Evolutionary conservation across 805 yeast species (phyloP).

Genomic region (Nakazawaea ernobii): DNA sequence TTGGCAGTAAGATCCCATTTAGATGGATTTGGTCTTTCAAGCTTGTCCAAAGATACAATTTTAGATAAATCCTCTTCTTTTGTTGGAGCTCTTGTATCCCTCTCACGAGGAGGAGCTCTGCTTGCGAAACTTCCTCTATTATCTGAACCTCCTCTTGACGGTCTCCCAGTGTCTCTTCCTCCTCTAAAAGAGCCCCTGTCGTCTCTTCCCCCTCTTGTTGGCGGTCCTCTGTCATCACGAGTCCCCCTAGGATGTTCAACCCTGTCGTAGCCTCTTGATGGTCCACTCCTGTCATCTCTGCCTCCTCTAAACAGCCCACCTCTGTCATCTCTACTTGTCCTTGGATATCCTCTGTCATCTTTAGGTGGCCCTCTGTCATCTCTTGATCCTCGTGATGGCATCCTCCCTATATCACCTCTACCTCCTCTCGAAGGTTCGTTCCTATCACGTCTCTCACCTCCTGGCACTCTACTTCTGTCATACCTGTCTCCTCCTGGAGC

Average conservation of each 20-base stretch:
- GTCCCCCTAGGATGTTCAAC: background rate
- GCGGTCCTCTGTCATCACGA: constrained; percentile 12
- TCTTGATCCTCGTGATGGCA: background rate
- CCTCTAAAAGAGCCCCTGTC: constrained; percentile 11
- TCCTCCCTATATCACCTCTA: background rate
- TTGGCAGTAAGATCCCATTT: constrained; percentile 69
- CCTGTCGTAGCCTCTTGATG: constrained; percentile 4
- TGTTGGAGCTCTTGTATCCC: constrained; percentile 16
- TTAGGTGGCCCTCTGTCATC: constrained; percentile 2
- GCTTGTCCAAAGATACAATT: constrained; percentile 42
- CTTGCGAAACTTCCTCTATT: constrained; percentile 10
- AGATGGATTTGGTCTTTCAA: constrained; percentile 41
- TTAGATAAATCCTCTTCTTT: constrained; percentile 27
- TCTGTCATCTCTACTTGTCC: background rate
- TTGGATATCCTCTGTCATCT: too few relatives aligned
- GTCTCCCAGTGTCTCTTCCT: constrained; percentile 9
- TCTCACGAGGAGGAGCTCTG: constrained; percentile 13
- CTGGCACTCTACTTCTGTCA: background rate
- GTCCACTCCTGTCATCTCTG: constrained; percentile 5
- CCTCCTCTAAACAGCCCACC: background rate
- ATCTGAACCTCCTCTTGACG: background rate
- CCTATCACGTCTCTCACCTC: constrained; percentile 5
- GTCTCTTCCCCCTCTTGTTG: constrained; percentile 15
- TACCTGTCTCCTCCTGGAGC: background rate
- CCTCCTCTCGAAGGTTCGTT: constrained; percentile 13